phyloP scores from a whole-genome alignment of 352 stramenopile genomes.

The Halophytophthora polymorphica region DNA sequence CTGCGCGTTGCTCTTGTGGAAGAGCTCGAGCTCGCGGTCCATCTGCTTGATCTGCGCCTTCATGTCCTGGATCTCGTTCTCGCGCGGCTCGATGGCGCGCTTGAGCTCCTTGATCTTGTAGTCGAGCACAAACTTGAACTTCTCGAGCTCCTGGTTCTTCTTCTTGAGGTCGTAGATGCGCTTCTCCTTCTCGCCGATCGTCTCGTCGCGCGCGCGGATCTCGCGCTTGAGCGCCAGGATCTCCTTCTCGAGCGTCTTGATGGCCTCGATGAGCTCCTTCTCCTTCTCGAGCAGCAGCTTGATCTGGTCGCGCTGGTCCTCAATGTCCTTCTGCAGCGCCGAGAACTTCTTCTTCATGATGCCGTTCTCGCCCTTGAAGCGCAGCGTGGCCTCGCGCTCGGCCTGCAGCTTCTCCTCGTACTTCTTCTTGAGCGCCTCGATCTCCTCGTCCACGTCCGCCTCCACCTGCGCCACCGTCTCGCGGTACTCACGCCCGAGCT shows the following conservation, averaged over 20 bases:
- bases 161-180: slow-evolving; percentile 94
- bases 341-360: slow-evolving; percentile 95
- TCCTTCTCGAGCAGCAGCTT: slow-evolving; percentile 86
- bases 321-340: slow-evolving; percentile 88
- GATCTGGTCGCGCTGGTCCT: slow-evolving; percentile 90
- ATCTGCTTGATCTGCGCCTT: slow-evolving; percentile 94
- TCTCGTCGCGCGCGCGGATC: slow-evolving; percentile 93
- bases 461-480: slow-evolving; percentile 78
- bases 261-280: slow-evolving; percentile 82
- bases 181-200: slow-evolving; percentile 94
- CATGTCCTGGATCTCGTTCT: slow-evolving; percentile 94
- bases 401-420: slow-evolving; percentile 87
- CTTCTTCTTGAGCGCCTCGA: slow-evolving; percentile 82
- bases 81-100: slow-evolving; percentile 91
- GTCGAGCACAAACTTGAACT: slow-evolving; percentile 96
- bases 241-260: slow-evolving; percentile 88
- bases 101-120: slow-evolving; percentile 97
- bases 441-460: slow-evolving; percentile 85
- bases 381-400: slow-evolving; percentile 84
- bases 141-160: slow-evolving; percentile 96
- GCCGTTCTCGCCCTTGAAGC: slow-evolving; percentile 92
- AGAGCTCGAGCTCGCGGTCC: slow-evolving; percentile 93
- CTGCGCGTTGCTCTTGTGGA: slow-evolving; percentile 92
- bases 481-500: slow-evolving; percentile 71
- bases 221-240: slow-evolving; percentile 94